These are phyloP conservation scores for Filosporella fistucella DNA, from an alignment of 495 filamentous ascomycete species.

Conservation along the genomic window DNA sequence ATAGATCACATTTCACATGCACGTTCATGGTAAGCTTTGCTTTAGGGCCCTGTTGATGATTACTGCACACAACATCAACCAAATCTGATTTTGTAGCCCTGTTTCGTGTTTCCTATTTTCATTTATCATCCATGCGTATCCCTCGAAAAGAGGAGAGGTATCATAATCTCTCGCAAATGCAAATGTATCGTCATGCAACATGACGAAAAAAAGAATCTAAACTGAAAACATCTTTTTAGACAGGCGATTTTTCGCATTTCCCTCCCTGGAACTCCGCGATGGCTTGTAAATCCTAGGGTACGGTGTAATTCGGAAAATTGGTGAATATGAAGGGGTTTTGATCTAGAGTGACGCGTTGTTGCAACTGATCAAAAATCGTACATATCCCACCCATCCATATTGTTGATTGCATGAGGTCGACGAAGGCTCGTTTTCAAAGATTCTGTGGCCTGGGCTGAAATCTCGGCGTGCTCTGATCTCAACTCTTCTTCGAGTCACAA, in stretches of 20 bases:
- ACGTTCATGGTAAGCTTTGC: too few relatives aligned
- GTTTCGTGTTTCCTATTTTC: conserved; percentile 1
- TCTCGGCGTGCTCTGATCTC: conserved; percentile 46
- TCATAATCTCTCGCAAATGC: conserved; percentile 14
- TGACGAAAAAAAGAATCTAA: conserved; percentile 17
- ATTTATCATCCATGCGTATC: conserved; percentile 3
- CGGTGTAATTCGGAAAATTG: conserved; percentile 7
- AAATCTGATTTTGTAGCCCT: background rate
- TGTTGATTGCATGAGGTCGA: conserved; percentile 7
- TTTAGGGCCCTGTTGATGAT: too few relatives aligned
- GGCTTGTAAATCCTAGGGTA: conserved; percentile 7
- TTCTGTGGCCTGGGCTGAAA: background rate
- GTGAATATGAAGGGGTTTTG: conserved; percentile 5
- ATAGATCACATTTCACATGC: too few relatives aligned
- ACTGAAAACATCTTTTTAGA: conserved; percentile 20
- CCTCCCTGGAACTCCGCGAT: conserved; percentile 12
- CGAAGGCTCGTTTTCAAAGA: background rate
- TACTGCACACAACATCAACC: conserved; percentile 2
- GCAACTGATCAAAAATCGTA: conserved; percentile 21
- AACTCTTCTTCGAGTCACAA: conserved; percentile 77
- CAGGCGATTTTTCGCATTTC: conserved; percentile 15
- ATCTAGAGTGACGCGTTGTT: conserved; percentile 11
- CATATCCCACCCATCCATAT: conserved; percentile 27
- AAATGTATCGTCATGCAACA: conserved; percentile 16
- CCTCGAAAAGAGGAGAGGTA: conserved; percentile 4